phyloP scores from a whole-genome alignment of 208 protist genomes.

The Trypanosoma melophagium region DNA sequence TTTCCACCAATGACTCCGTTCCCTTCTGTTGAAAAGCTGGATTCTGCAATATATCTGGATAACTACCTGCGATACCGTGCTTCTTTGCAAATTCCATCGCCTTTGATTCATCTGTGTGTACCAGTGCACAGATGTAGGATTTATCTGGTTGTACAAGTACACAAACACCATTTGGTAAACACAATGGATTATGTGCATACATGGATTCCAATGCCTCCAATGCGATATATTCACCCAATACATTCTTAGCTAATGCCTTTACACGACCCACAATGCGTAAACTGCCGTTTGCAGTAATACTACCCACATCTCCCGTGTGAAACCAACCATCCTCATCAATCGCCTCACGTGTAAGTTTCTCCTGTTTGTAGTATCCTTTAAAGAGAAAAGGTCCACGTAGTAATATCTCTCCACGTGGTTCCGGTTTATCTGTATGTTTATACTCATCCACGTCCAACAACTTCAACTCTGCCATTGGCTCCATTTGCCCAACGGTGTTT shows the following conservation, averaged over 20 bases:
- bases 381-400: neutral
- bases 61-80: constrained; percentile 28
- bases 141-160: constrained; percentile 61
- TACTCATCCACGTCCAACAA: constrained; percentile 28
- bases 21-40: constrained; percentile 35
- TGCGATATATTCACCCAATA: constrained; percentile 88
- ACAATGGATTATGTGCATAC: constrained; percentile 56
- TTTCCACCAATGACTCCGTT: constrained; percentile 29
- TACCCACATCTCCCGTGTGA: constrained; percentile 44
- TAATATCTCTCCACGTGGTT: neutral
- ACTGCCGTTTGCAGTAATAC: constrained; percentile 22
- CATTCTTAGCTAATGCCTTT: constrained; percentile 90
- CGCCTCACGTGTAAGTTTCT: neutral
- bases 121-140: constrained; percentile 60
- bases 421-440: neutral
- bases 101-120: constrained; percentile 57
- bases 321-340: neutral
- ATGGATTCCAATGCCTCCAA: constrained; percentile 76
- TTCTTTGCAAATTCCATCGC: constrained; percentile 45
- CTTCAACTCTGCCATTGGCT: constrained; percentile 23
- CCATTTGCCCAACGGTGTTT: constrained; percentile 21
- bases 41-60: constrained; percentile 43
- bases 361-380: neutral
- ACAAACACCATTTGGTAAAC: constrained; percentile 61
- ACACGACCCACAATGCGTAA: constrained; percentile 71